A percentile compares a stretch with the other conserved stretches of the same genome.
These are phyloP conservation scores for Lactarius psammicola DNA, from an alignment of 768 basidiomycete genomes.

Conservation along the genomic window DNA sequence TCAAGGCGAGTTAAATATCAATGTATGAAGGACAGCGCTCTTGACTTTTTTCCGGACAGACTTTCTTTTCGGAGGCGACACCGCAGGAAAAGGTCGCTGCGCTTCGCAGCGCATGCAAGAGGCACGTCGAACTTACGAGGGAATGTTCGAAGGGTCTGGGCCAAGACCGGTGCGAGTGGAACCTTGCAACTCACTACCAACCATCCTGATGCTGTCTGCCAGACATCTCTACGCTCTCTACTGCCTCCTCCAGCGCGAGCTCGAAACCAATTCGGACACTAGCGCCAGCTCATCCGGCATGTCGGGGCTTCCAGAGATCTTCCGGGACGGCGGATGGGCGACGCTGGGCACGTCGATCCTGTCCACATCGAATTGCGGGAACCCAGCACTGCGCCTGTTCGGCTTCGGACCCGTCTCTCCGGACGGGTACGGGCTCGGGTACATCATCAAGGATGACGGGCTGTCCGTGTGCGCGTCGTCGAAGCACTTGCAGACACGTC, in stretches of 20 bases:
- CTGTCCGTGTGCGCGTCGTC: constrained; percentile 91
- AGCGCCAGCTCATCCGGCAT: constrained; percentile 35
- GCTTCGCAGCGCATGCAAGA: constrained; percentile 79
- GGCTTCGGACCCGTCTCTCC: constrained; percentile 95
- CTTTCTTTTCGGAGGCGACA: constrained; percentile 80
- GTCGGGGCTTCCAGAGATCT: constrained; percentile 65
- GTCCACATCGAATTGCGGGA: constrained; percentile 97
- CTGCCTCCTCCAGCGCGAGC: constrained; percentile 84
- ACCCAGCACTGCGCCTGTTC: constrained; percentile 87
- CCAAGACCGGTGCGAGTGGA: constrained; percentile 67
- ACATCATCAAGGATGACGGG: constrained; percentile 97
- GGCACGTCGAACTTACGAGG: constrained; percentile 80
- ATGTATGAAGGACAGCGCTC: not conserved
- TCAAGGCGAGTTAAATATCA: constrained; percentile 52
- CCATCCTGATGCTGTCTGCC: not conserved
- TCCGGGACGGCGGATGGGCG: constrained; percentile 84
- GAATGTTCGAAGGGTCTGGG: constrained; percentile 90
- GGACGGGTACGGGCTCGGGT: constrained; percentile 95
- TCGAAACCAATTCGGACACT: constrained; percentile 37
- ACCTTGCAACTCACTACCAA: not conserved
- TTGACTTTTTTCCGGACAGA: constrained; percentile 42
- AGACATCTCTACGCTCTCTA: constrained; percentile 95
- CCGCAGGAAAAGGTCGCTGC: constrained; percentile 68
- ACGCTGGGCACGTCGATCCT: constrained; percentile 81
- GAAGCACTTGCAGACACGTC: constrained; percentile 91